phyloP scores from a whole-genome alignment of 1,139 yeast species.

The Kodamaea suecica region DNA sequence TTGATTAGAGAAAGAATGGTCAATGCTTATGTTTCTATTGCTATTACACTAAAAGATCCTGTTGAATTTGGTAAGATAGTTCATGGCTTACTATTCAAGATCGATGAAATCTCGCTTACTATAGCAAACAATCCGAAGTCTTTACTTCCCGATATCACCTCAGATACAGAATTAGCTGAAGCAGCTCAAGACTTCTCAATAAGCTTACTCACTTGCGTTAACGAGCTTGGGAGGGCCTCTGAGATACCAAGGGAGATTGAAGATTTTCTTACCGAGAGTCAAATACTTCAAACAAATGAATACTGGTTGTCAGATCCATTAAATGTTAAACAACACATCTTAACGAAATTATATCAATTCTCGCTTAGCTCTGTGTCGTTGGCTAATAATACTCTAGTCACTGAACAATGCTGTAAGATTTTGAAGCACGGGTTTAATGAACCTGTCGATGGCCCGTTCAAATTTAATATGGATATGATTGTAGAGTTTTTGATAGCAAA shows the following conservation, averaged over 20 bases:
- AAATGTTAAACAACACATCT: constrained; percentile 37
- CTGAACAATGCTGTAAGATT: constrained; percentile 57
- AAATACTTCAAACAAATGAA: constrained; percentile 19
- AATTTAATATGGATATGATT: constrained; percentile 43
- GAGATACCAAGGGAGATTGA: constrained; percentile 56
- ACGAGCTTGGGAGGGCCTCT: constrained; percentile 68
- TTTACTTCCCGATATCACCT: neutral
- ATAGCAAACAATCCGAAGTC: constrained; percentile 13
- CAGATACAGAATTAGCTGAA: constrained; percentile 13
- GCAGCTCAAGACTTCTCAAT: constrained; percentile 38
- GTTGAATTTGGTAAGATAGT: constrained; percentile 23
- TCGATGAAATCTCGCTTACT: constrained; percentile 18
- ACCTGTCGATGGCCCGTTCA: constrained; percentile 56
- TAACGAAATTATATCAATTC: constrained; percentile 41
- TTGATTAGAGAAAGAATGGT: constrained; percentile 60
- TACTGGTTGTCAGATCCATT: constrained; percentile 43
- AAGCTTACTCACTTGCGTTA: constrained; percentile 59
- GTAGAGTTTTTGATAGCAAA: constrained; percentile 46
- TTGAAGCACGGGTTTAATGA: constrained; percentile 58
- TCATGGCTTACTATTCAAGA: constrained; percentile 19
- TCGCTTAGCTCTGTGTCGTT: constrained; percentile 38
- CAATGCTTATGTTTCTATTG: constrained; percentile 59
- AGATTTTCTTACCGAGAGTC: constrained; percentile 32
- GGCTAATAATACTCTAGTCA: constrained; percentile 36
- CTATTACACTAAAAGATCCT: constrained; percentile 51